A percentile compares a stretch with the other conserved stretches of the same genome.
phyloP scores from a whole-genome alignment of 2,329 filamentous ascomycete species.

The Corynespora cassiicola region DNA sequence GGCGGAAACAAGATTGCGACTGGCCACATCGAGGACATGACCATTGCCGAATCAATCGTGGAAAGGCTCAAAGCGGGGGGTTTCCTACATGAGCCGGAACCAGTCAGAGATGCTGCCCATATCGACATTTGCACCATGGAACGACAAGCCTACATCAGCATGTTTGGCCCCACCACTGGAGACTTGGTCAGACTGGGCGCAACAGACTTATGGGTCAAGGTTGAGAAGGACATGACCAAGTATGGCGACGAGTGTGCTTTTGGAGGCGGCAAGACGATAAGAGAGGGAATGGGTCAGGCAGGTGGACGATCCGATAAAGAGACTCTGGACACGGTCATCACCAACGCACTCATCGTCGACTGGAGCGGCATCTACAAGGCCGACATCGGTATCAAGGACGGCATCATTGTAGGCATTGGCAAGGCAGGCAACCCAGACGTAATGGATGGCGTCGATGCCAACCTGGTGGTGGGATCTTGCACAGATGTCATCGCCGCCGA shows the following conservation, averaged over 20 bases:
- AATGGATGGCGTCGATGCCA: conserved; percentile 83
- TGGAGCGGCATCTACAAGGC: conserved; percentile 95
- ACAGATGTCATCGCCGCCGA: conserved; percentile 94
- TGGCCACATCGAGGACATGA: conserved; percentile 70
- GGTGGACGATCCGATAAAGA: conserved; percentile 75
- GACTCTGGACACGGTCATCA: conserved; percentile 82
- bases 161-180: conserved; percentile 93
- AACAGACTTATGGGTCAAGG: conserved; percentile 88
- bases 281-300: conserved; percentile 96
- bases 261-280: conserved; percentile 89
- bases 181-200: conserved; percentile 82
- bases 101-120: conserved; percentile 60
- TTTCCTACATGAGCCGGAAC: conserved; percentile 79
- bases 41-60: conserved; percentile 70
- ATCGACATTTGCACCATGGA: conserved; percentile 75
- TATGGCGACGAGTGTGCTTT: conserved; percentile 97
- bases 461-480: conserved; percentile 83
- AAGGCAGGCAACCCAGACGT: conserved; percentile 98
- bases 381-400: conserved; percentile 91
- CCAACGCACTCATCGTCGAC: conserved; percentile 89
- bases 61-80: conserved; percentile 71
- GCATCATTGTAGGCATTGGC: conserved; percentile 85
- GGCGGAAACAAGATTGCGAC: conserved; percentile 84
- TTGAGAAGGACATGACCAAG: conserved; percentile 82
- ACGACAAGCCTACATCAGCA: conserved; percentile 77